phyloP scores from a whole-genome alignment of 192 early-diverging fungal genomes.

The Funneliformis geosporum region DNA sequence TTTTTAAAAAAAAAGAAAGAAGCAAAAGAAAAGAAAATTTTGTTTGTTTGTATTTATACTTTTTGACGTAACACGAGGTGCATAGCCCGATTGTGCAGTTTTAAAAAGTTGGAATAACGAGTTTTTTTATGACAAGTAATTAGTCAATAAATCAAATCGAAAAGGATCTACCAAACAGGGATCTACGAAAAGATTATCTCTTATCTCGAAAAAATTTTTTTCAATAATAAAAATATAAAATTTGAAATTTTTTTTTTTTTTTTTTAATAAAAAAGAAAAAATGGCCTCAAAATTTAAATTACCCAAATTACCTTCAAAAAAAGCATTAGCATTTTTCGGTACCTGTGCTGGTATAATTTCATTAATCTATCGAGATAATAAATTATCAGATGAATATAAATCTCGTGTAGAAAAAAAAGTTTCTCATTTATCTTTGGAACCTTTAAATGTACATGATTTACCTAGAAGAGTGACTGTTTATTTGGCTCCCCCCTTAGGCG shows the following conservation, averaged over 20 bases:
- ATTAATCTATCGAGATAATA: slow-evolving; percentile 42
- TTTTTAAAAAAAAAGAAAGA: neutral
- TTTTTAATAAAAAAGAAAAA: neutral
- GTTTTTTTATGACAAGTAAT: neutral
- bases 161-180: too few species aligned
- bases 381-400: slow-evolving; percentile 40
- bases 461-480: slow-evolving; percentile 49
- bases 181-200: neutral
- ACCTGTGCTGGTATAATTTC: slow-evolving; percentile 35
- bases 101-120: neutral
- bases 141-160: neutral
- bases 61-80: too few species aligned
- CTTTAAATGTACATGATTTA: slow-evolving; percentile 43
- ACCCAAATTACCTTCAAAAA: slow-evolving; percentile 40
- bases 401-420: slow-evolving; percentile 41
- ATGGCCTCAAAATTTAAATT: neutral
- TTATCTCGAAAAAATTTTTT: neutral
- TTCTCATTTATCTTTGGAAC: slow-evolving; percentile 39
- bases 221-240: neutral
- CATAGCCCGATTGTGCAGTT: too few species aligned
- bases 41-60: too few species aligned
- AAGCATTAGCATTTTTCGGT: slow-evolving; percentile 44
- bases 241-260: neutral
- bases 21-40: too few species aligned
- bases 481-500: slow-evolving; percentile 42